These are phyloP conservation scores for Podila horticola DNA, from an alignment of 192 early-diverging fungal genomes.

Conservation along the genomic window DNA sequence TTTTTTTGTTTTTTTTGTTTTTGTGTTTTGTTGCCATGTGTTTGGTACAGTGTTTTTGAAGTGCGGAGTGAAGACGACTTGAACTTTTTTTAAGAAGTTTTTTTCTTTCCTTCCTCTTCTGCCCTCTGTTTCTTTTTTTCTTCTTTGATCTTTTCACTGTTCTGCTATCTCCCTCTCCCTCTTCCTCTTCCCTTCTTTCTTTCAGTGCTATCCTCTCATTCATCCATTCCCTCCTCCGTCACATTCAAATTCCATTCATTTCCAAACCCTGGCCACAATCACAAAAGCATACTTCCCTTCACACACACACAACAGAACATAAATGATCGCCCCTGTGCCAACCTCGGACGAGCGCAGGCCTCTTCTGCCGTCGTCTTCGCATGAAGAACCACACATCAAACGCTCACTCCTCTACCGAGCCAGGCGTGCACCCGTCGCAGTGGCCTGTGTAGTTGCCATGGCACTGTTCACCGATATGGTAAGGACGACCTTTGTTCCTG, in stretches of 20 bases:
- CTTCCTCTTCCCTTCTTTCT: background rate
- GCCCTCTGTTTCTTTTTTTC: background rate
- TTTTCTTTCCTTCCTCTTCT: constrained; percentile 1
- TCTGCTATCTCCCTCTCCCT: background rate
- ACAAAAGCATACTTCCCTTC: background rate
- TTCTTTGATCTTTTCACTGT: background rate
- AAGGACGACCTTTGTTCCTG: no score
- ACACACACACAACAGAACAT: background rate
- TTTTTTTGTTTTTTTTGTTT: no score
- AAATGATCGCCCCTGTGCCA: constrained; percentile 37
- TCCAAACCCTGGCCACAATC: no score
- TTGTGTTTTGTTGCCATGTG: no score
- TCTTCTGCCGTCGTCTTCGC: constrained; percentile 4
- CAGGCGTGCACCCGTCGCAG: constrained; percentile 41
- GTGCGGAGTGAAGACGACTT: background rate
- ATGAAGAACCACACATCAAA: background rate
- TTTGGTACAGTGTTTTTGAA: no score
- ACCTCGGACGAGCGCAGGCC: constrained; percentile 25
- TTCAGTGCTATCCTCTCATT: constrained; percentile 5
- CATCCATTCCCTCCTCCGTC: background rate
- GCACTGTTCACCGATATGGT: constrained; percentile 70
- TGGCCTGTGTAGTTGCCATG: constrained; percentile 62
- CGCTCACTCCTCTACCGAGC: constrained; percentile 27
- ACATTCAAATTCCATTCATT: no score
- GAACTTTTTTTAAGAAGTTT: background rate